phyloP scores from a whole-genome alignment of 768 basidiomycete species.

The Tylopilus balloui region DNA sequence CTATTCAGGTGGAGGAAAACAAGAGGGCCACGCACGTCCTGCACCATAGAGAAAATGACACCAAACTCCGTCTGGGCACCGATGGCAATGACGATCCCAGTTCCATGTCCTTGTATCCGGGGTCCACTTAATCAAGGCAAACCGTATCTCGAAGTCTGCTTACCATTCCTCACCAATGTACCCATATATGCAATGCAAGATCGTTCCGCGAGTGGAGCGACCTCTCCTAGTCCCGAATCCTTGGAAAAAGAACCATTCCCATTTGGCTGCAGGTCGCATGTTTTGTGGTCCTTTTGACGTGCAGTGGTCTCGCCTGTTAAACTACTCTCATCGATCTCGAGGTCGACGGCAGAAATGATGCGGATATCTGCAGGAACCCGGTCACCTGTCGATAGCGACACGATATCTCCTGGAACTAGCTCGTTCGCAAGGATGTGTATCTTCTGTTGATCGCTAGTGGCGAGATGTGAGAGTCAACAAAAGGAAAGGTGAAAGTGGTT shows the following conservation, averaged over 20 bases:
- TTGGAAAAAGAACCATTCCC: conserved; percentile 5
- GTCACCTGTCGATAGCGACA: conserved; percentile 87
- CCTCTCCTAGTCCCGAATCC: conserved; percentile 35
- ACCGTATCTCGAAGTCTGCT: conserved; percentile 7
- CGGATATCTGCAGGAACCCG: conserved; percentile 93
- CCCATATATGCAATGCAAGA: conserved; percentile 94
- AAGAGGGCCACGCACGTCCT: conserved; percentile 58
- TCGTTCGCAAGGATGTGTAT: conserved; percentile 90
- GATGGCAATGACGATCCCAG: conserved; percentile 82
- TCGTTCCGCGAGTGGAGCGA: conserved; percentile 72
- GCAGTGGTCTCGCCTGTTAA: conserved; percentile 90
- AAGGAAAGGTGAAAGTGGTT: neutral
- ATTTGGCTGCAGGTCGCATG: conserved; percentile 45
- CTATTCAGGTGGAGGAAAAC: neutral
- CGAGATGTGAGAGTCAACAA: neutral
- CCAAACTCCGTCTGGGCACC: conserved; percentile 91
- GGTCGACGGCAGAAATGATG: conserved; percentile 71
- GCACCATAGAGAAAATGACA: conserved; percentile 97
- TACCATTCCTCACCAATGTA: conserved; percentile 86
- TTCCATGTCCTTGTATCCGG: conserved; percentile 58
- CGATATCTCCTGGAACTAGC: conserved; percentile 92
- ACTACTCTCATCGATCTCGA: conserved; percentile 95
- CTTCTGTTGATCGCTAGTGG: conserved; percentile 45
- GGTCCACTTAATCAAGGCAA: conserved; percentile 1
- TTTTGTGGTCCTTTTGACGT: conserved; percentile 59